Base-by-base conservation (phyloP, 352 stramenopile species). In the Elongisporangium prolatum region DNA sequence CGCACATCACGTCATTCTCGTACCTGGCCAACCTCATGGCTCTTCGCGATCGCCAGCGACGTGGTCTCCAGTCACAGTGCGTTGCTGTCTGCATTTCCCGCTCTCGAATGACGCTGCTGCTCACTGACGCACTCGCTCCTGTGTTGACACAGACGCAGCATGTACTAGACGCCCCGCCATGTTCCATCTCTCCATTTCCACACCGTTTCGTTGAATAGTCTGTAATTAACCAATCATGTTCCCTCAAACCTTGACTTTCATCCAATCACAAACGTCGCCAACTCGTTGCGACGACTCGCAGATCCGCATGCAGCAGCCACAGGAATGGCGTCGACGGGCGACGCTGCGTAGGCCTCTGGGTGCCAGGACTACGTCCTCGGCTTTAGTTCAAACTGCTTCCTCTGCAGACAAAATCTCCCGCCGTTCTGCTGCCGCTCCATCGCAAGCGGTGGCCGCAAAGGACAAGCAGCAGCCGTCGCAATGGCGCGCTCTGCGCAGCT, bases 401-500 rank as follows among this genome's bases (percentile, higher is more conserved):
- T 68, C 61, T 22, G 38, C 61, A 8, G 48, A 47, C 20, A 68
- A 68, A 24, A 47, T 61, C 50, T 44, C 34, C 3, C 34, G 4
- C 34, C 34, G 34, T 44, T 44, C 34, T 1, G 34, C 34, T 16
- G 11, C 34, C 11, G 11, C 9, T 11, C 34, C 34, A 44, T 44
- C 34, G 11, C 34, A 44, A 17, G 34, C 34, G 34, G 34, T 13
- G 34, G 10, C 34, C 34, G 11, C 10, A 44, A 44, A 44, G n/a
- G n/a, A n/a, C 34, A 13, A 44, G 34, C 14, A 17, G 34, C 34
- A 44, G 34, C 62, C 77, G 18, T 89, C 84, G 20, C 70, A 71
- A 52, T 91, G 84, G 84, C 85, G 77, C 38, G 74, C 88, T 44
- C 70, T 91, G 65, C 74, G 84, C 2, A 75, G 90, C 51, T 82